A percentile compares a stretch with the other conserved stretches of the same genome.
Evolutionary conservation across 176 grass and related monocot species (phyloP).

Genomic region (Zoysia pacifica): DNA sequence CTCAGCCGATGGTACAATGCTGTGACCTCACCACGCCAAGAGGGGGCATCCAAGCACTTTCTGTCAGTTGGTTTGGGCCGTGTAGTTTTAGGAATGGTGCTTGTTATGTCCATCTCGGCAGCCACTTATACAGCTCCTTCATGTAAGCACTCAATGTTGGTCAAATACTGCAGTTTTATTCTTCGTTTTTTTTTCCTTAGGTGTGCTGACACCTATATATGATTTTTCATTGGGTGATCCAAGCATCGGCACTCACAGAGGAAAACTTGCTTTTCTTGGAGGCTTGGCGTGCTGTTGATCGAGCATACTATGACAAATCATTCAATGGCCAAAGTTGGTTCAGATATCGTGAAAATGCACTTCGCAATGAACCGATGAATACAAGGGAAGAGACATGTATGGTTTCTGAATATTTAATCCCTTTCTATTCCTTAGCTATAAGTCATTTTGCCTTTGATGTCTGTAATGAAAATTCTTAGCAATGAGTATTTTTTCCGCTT

Average conservation of each 20-base stretch:
- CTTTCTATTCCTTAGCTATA: not conserved
- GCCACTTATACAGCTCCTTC: conserved; percentile 51
- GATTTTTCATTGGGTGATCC: not conserved
- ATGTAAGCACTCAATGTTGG: conserved; percentile 44
- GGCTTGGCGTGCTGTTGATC: conserved; percentile 90
- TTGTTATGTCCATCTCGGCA: conserved; percentile 59
- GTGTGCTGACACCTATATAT: conserved; percentile 34
- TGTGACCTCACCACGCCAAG: not conserved
- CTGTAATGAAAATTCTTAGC: not conserved
- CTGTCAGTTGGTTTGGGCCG: conserved; percentile 47
- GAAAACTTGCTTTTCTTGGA: conserved; percentile 96
- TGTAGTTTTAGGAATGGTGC: conserved; percentile 47
- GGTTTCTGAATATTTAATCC: not conserved
- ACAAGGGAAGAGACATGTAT: conserved; percentile 95
- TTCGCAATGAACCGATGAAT: conserved; percentile 86
- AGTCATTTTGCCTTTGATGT: not conserved
- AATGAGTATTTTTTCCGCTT: not conserved
- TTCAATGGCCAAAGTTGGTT: conserved; percentile 99
- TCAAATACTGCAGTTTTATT: conserved; percentile 9
- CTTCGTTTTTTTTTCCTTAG: not conserved
- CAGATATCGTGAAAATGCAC: conserved; percentile 79
- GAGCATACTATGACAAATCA: conserved; percentile 89
- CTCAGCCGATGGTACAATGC: conserved; percentile 32
- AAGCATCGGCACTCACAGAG: conserved; percentile 79
- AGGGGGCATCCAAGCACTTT: conserved; percentile 46